Evolutionary conservation across 768 basidiomycete genomes (phyloP).

Genomic region (Lyophyllum semitale): DNA sequence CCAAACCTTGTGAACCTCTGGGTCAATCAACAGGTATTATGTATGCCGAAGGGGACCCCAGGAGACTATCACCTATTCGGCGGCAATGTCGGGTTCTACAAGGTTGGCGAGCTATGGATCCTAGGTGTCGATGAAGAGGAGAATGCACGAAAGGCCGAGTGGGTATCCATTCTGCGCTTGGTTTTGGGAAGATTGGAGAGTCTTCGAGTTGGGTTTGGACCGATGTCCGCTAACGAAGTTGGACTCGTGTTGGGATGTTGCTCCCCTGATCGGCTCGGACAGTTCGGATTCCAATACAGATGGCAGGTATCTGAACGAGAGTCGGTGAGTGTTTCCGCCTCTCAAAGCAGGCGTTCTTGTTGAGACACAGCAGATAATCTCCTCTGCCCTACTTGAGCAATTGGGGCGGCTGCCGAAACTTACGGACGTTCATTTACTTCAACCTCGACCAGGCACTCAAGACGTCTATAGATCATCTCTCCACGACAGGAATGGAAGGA

Average conservation of each 20-base stretch:
- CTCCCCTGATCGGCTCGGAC: constrained; percentile 7
- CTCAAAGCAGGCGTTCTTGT: too few relatives aligned
- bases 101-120: constrained; percentile 2
- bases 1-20: too few relatives aligned
- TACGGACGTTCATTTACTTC: too few relatives aligned
- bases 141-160: too few relatives aligned
- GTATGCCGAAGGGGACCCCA: too few relatives aligned
- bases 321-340: background rate
- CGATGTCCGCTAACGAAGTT: constrained; percentile 4
- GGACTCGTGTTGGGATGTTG: constrained; percentile 11
- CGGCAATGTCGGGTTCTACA: background rate
- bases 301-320: constrained; percentile 12
- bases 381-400: constrained; percentile 12
- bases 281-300: constrained; percentile 17
- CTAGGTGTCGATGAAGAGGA: background rate
- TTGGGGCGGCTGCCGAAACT: too few relatives aligned
- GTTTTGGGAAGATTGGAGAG: constrained; percentile 14
- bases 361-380: constrained; percentile 5
- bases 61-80: too few relatives aligned
- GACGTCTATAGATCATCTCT: background rate
- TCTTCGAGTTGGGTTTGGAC: constrained; percentile 16
- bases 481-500: too few relatives aligned
- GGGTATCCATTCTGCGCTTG: background rate
- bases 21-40: too few relatives aligned
- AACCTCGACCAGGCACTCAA: too few relatives aligned